These are phyloP conservation scores for Solanum hybrid DNA, from an alignment of 305 asterid genomes.

Conservation along the genomic window DNA sequence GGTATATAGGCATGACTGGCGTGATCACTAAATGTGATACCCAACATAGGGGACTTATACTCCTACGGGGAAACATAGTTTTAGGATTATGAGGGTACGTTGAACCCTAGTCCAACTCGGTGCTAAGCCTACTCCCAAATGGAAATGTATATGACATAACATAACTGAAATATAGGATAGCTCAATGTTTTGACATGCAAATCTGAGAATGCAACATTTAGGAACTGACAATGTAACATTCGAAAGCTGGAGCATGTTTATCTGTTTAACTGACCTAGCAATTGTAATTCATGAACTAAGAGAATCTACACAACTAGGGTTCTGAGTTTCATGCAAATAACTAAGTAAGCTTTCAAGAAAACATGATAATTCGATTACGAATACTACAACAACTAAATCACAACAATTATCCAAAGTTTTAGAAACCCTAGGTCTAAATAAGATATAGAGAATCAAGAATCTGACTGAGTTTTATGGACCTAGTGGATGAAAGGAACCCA, in stretches of 20 bases:
- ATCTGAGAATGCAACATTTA: neutral
- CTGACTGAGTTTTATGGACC: neutral
- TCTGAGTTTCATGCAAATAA: neutral
- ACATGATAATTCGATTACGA: neutral
- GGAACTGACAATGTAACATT: neutral
- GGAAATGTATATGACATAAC: too few species aligned
- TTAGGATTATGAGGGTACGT: neutral
- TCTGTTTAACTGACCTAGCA: neutral
- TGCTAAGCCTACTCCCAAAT: neutral
- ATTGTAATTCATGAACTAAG: neutral
- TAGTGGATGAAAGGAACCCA: neutral
- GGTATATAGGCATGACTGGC: neutral
- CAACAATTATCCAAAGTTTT: neutral
- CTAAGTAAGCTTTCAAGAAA: neutral
- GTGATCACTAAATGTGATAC: neutral
- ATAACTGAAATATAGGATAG: neutral
- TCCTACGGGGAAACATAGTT: neutral
- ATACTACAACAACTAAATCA: neutral
- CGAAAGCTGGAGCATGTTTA: neutral
- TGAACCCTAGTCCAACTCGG: neutral
- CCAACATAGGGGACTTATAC: neutral
- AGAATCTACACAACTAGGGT: neutral
- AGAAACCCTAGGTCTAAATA: neutral
- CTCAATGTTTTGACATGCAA: neutral
- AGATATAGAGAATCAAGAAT: neutral